Evolutionary conservation across 352 stramenopile genomes (phyloP), one percentile per base, ranked within the genome.

Genomic region (Globisporangium cylindrosporum): DNA sequence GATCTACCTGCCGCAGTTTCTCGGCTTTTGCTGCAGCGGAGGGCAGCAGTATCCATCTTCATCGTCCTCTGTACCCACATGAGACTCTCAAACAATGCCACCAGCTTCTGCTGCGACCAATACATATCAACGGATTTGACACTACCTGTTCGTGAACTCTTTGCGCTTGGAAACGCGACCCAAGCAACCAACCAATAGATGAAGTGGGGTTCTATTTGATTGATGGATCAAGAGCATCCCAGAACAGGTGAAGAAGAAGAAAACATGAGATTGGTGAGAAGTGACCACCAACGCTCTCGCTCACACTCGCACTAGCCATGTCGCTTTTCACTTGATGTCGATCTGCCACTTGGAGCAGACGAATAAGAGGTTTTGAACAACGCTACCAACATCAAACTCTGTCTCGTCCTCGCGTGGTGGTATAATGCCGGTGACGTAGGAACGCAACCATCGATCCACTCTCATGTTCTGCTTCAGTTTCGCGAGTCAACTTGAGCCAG

Each of bases 1-100:
- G 12, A 86, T 93, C n/a, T 57, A 62, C 8, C 27, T 89, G n/a
- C 38, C 59, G 12, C 38, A 66, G 3, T 76, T 91, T 24, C 14
- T 82, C 5, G 60, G 79, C 24, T 90, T 83, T 54, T 89, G 72
- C 49, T 41, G 64, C 32, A 49, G 15, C 48, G 38, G 38, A 48
- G 38, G 38, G 12, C 14, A 48, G 1, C 38, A 48, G 38, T 7
- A 48, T 46, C 10, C 38, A 46, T 46, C 38, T 18, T 18, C 38
- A 48, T 18, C 10, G 36, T 15, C 36, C 36, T 41, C 36, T 41
- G 36, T 48, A 48, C 8, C 38, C 38, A 48, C 38, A 20, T 48
- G 38, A 48, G 14, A 7, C 38, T 48, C 8, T 14, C 12, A 20
- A 48, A 41, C 36, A 32, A 12, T 48, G 12, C 14, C 38, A 48